Percentiles rank a stretch among this genome's conserved stretches.
phyloP scores from a whole-genome alignment of 257 asterid species.

The Lantana camara region DNA sequence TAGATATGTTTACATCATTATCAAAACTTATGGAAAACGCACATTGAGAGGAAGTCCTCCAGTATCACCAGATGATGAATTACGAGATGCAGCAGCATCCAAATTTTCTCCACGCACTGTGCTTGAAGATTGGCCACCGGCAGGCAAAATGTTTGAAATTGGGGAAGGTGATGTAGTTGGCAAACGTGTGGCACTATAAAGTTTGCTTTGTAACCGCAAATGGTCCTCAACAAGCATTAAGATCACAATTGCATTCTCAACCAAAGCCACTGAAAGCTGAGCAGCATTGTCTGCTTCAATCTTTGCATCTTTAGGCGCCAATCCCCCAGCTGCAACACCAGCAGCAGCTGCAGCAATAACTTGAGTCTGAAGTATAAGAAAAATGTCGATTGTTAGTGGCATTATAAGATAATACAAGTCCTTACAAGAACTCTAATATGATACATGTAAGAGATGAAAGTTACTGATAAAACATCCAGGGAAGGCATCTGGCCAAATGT shows the following conservation, averaged over 20 bases:
- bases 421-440: slow-evolving; percentile 2
- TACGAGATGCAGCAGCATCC: slow-evolving; percentile 51
- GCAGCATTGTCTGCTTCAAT: slow-evolving; percentile 97
- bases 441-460: slow-evolving; percentile 4
- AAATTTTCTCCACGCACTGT: slow-evolving; percentile 52
- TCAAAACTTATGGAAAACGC: slow-evolving; percentile 33
- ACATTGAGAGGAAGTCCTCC: slow-evolving; percentile 82
- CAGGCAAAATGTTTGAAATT: slow-evolving; percentile 57
- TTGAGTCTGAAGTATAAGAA: slow-evolving; percentile 81
- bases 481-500: slow-evolving; percentile 9
- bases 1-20: slow-evolving; percentile 20
- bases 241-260: slow-evolving; percentile 97
- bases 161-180: slow-evolving; percentile 69
- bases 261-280: slow-evolving; percentile 96
- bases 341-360: slow-evolving; percentile 99
- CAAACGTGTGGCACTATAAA: slow-evolving; percentile 66
- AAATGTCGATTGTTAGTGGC: slow-evolving; percentile 41
- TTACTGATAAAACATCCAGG: slow-evolving; percentile 7
- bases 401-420: slow-evolving; percentile 25
- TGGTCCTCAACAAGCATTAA: slow-evolving; percentile 99
- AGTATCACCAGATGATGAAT: slow-evolving; percentile 70
- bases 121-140: slow-evolving; percentile 51
- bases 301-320: slow-evolving; percentile 87
- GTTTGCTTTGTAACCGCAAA: slow-evolving; percentile 90
- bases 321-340: slow-evolving; percentile 98